A percentile compares a stretch with the other conserved stretches of the same genome.
phyloP scores from a whole-genome alignment of 1,284 basidiomycete genomes.

The Grifola frondosa region DNA sequence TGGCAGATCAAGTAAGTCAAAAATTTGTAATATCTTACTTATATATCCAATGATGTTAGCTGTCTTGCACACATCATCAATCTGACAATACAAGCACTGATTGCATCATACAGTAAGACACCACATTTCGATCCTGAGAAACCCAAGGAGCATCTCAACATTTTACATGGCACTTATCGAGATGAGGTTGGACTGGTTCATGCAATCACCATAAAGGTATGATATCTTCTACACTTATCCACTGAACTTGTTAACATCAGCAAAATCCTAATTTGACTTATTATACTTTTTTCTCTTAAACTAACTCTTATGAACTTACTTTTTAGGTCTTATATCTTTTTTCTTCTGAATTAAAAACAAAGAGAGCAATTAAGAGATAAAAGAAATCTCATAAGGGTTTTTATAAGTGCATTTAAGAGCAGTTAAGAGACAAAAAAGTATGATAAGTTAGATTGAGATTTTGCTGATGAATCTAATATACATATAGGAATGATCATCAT shows the following conservation, averaged over 20 bases:
- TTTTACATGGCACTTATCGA: background rate
- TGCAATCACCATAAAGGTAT: slow-evolving; percentile 10
- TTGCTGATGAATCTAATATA: too few relatives aligned
- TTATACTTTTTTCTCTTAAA: too few relatives aligned
- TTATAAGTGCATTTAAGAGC: too few relatives aligned
- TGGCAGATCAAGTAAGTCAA: background rate
- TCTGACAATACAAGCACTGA: slow-evolving; percentile 18
- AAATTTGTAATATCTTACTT: background rate
- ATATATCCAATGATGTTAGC: background rate
- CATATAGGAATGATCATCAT: slow-evolving; percentile 32
- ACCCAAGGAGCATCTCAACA: slow-evolving; percentile 6
- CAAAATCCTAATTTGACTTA: too few relatives aligned
- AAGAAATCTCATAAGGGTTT: too few relatives aligned
- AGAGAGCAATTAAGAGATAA: too few relatives aligned
- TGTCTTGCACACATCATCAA: slow-evolving; percentile 25
- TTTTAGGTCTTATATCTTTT: too few relatives aligned
- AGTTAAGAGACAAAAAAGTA: too few relatives aligned
- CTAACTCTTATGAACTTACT: too few relatives aligned
- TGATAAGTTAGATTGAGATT: too few relatives aligned
- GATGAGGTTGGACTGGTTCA: slow-evolving; percentile 12
- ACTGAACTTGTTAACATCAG: too few relatives aligned
- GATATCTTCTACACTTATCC: slow-evolving; percentile 1
- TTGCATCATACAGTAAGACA: slow-evolving; percentile 12
- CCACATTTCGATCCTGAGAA: slow-evolving; percentile 13
- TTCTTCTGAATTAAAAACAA: too few relatives aligned